These are phyloP conservation scores for Durotheca rogersii DNA, from an alignment of 495 filamentous ascomycete species.

Conservation along the genomic window DNA sequence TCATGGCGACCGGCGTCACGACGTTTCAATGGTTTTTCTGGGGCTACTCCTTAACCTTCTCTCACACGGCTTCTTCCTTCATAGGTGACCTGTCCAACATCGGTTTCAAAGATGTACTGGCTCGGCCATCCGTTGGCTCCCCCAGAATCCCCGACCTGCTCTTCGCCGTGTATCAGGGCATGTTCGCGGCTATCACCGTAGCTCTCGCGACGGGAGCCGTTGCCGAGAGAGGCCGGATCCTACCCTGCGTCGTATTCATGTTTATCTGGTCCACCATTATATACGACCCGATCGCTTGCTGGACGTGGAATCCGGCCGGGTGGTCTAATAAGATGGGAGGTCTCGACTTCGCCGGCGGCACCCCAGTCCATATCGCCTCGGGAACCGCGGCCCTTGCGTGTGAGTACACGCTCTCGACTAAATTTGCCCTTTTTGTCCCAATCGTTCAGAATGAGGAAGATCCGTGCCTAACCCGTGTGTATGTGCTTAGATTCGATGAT, in stretches of 20 bases:
- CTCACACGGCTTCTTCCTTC: slow-evolving; percentile 75
- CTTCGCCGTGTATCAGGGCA: slow-evolving; percentile 94
- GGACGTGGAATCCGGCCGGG: slow-evolving; percentile 91
- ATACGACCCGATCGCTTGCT: slow-evolving; percentile 95
- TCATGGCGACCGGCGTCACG: slow-evolving; percentile 89
- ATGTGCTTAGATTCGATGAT: slow-evolving; percentile 65
- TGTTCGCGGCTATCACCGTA: slow-evolving; percentile 96
- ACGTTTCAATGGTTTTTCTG: slow-evolving; percentile 99
- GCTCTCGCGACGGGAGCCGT: slow-evolving; percentile 90
- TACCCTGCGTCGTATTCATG: slow-evolving; percentile 93
- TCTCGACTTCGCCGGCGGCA: slow-evolving; percentile 94
- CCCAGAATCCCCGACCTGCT: slow-evolving; percentile 82
- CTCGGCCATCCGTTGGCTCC: slow-evolving; percentile 76
- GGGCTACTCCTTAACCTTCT: slow-evolving; percentile 95
- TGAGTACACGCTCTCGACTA: too few species aligned
- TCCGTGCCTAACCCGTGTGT: too few species aligned
- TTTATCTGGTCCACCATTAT: slow-evolving; percentile 94
- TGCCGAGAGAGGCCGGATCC: slow-evolving; percentile 91
- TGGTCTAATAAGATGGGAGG: slow-evolving; percentile 85
- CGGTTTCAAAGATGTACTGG: slow-evolving; percentile 80
- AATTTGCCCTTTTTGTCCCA: too few species aligned
- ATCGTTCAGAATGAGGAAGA: too few species aligned
- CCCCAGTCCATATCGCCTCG: slow-evolving; percentile 92
- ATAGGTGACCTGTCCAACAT: slow-evolving; percentile 87
- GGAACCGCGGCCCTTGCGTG: slow-evolving; percentile 83